phyloP scores from a whole-genome alignment of 2,329 filamentous ascomycete species.

The Colletotrichum spaethianum region DNA sequence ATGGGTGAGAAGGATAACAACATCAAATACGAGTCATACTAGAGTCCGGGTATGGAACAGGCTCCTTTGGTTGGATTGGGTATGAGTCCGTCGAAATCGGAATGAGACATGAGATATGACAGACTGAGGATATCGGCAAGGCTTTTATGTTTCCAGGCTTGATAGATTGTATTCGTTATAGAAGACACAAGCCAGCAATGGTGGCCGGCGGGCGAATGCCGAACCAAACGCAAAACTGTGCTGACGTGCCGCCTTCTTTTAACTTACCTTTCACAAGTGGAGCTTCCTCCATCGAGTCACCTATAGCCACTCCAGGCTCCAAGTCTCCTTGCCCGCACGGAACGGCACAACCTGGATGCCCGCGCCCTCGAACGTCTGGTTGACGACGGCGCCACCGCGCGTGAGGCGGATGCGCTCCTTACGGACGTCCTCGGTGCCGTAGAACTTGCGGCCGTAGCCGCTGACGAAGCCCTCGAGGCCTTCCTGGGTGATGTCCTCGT shows the following conservation, averaged over 20 bases:
- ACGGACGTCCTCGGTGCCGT: constrained; percentile 63
- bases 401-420: constrained; percentile 70
- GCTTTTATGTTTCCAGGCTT: constrained; percentile 5
- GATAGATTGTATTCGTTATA: constrained; percentile 39
- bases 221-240: neutral
- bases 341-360: constrained; percentile 77
- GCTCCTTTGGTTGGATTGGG: neutral
- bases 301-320: constrained; percentile 64
- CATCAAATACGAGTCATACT: neutral
- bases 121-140: constrained; percentile 5
- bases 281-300: neutral
- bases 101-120: constrained; percentile 36
- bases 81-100: neutral
- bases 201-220: neutral
- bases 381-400: constrained; percentile 68
- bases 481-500: constrained; percentile 68
- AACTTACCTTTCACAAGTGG: neutral
- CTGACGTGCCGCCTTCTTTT: neutral
- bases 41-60: neutral
- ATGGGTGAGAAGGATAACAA: neutral
- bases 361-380: constrained; percentile 66
- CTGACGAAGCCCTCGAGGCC: constrained; percentile 69
- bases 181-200: constrained; percentile 31
- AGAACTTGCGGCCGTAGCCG: constrained; percentile 67
- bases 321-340: constrained; percentile 72